These are phyloP conservation scores for Pythium apleroticum DNA, from an alignment of 352 stramenopile genomes.

Conservation along the genomic window DNA sequence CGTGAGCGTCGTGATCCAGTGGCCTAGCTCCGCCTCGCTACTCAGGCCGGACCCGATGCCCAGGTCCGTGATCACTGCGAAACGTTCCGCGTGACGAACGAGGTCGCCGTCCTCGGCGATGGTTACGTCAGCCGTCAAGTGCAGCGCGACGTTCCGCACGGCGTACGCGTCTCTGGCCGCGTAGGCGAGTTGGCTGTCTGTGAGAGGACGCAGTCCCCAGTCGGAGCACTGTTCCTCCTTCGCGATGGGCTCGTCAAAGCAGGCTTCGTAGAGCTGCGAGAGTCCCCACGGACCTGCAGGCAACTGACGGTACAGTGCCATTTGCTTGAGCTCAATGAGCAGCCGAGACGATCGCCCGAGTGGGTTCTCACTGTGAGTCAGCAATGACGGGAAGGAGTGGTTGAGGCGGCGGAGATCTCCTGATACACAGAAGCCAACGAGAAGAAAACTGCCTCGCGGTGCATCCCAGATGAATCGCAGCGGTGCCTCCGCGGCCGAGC, in stretches of 20 bases:
- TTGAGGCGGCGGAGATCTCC: conserved; percentile 50
- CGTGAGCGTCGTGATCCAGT: conserved; percentile 23
- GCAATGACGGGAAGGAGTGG: conserved; percentile 48
- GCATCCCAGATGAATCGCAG: conserved; percentile 43
- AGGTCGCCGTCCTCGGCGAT: neutral
- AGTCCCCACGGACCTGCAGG: conserved; percentile 54
- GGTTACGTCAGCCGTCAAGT: conserved; percentile 46
- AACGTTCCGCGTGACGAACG: conserved; percentile 21
- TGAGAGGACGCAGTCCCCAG: conserved; percentile 49
- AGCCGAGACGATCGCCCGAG: conserved; percentile 4
- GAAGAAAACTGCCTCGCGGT: conserved; percentile 29
- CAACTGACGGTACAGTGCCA: conserved; percentile 49
- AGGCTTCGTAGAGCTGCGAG: conserved; percentile 41
- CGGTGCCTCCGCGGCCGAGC: conserved; percentile 31
- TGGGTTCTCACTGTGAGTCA: neutral
- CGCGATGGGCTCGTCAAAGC: conserved; percentile 41
- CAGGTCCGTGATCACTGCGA: conserved; percentile 25
- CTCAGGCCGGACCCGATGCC: neutral
- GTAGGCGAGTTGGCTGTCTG: conserved; percentile 44
- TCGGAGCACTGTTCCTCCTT: conserved; percentile 71
- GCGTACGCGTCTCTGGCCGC: conserved; percentile 55
- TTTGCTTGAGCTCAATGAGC: conserved; percentile 53
- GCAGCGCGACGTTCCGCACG: conserved; percentile 42
- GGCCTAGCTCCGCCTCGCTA: conserved; percentile 15
- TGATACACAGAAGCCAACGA: conserved; percentile 59